Conservation (phyloP, 805 yeast genomes). For the Saccharomycopsis fodiens region DNA sequence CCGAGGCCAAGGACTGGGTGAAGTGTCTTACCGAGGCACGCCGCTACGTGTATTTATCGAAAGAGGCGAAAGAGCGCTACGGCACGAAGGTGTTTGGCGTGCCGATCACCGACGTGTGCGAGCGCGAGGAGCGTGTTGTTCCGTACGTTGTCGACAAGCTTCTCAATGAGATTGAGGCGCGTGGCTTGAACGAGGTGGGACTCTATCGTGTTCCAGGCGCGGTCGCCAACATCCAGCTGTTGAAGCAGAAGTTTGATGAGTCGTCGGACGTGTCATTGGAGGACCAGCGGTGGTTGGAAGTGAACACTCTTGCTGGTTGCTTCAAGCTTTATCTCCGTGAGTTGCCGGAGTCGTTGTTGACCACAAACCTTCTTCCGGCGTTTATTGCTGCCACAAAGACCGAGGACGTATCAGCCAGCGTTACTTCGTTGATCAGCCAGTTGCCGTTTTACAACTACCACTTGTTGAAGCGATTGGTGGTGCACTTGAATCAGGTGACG, state of each 20-base stretch:
- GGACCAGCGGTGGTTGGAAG: slow-evolving; percentile 61
- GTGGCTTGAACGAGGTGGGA: slow-evolving; percentile 88
- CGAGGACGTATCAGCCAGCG: slow-evolving; percentile 24
- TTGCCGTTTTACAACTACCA: slow-evolving; percentile 64
- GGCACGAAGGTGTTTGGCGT: slow-evolving; percentile 71
- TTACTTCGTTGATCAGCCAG: slow-evolving; percentile 29
- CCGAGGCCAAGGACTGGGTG: slow-evolving; percentile 73
- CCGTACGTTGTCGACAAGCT: slow-evolving; percentile 64
- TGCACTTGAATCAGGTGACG: slow-evolving; percentile 65
- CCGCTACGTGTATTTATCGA: slow-evolving; percentile 36
- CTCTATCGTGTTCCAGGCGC: slow-evolving; percentile 72
- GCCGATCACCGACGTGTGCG: slow-evolving; percentile 70
- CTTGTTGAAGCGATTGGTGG: slow-evolving; percentile 56
- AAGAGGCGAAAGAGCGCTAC: slow-evolving; percentile 32
- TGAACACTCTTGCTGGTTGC: slow-evolving; percentile 83
- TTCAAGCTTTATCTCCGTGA: slow-evolving; percentile 80
- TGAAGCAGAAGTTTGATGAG: slow-evolving; percentile 48
- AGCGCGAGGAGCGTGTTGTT: slow-evolving; percentile 51
- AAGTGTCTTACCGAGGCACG: slow-evolving; percentile 33
- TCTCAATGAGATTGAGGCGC: slow-evolving; percentile 69
- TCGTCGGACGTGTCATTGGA: slow-evolving; percentile 39
- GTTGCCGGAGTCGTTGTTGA: slow-evolving; percentile 75
- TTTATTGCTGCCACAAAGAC: slow-evolving; percentile 38
- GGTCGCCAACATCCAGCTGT: slow-evolving; percentile 45
- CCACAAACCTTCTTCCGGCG: slow-evolving; percentile 54